Conservation (phyloP, 1,284 basidiomycete genomes). For the Ceratobasidium sp. region DNA sequence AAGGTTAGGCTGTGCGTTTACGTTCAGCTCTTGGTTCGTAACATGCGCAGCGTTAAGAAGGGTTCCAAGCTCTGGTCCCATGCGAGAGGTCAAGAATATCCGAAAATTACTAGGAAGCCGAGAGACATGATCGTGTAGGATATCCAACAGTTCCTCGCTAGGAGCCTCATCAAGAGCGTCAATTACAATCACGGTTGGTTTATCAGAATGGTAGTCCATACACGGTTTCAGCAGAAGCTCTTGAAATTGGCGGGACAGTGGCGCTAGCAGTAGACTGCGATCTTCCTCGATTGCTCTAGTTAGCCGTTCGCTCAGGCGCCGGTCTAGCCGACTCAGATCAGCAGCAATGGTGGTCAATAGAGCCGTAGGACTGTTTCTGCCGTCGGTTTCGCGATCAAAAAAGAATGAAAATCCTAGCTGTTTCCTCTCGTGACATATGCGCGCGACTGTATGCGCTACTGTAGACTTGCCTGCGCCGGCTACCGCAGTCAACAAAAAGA, state of each 20-base stretch:
- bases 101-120: not conserved
- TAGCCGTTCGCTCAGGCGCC: not conserved
- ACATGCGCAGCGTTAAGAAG: not conserved
- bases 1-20: not conserved
- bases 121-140: not conserved
- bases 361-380: not conserved
- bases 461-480: conserved; percentile 46
- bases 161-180: conserved; percentile 3
- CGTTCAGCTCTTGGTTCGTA: not conserved
- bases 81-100: conserved; percentile 1
- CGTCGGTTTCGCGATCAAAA: too few relatives aligned
- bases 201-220: too few relatives aligned
- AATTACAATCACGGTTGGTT: not conserved
- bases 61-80: not conserved
- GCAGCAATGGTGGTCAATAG: not conserved
- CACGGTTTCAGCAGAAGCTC: not conserved
- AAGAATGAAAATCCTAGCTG: conserved; percentile 7
- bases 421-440: conserved; percentile 29
- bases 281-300: not conserved
- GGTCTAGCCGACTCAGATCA: not conserved
- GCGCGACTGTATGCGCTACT: conserved; percentile 6
- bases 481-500: conserved; percentile 33
- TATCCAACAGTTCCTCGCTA: not conserved
- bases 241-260: not conserved
- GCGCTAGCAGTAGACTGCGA: not conserved